Percentiles rank a stretch among this genome's conserved stretches.
phyloP scores from a whole-genome alignment of 305 asterid genomes.

The Fraxinus sp. region DNA sequence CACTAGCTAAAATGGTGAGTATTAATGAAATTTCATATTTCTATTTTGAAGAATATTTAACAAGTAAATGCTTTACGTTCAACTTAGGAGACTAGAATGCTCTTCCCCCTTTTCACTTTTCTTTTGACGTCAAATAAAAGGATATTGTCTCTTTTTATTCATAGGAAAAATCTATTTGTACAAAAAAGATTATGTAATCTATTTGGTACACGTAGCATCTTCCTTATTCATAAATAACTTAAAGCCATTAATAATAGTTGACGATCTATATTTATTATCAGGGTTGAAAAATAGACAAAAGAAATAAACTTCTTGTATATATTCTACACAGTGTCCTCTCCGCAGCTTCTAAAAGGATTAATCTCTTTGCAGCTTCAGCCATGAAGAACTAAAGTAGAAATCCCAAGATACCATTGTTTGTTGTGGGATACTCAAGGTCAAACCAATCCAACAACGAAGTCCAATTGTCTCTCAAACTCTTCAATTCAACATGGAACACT shows the following conservation, averaged over 20 bases:
- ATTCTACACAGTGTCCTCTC: neutral
- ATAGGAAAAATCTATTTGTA: neutral
- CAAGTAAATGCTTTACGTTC: neutral
- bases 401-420: neutral
- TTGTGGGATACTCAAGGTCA: neutral
- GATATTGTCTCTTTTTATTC: neutral
- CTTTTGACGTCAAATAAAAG: neutral
- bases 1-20: slow-evolving; percentile 5
- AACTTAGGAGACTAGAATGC: neutral
- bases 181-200: too few species aligned
- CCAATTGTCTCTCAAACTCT: neutral
- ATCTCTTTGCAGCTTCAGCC: neutral
- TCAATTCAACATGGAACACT: neutral
- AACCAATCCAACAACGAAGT: neutral
- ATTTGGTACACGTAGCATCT: too few species aligned
- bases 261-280: neutral
- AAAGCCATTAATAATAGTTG: neutral
- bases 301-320: neutral
- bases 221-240: neutral
- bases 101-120: neutral
- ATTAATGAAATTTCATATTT: neutral
- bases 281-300: neutral
- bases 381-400: neutral
- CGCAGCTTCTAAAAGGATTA: neutral
- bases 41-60: neutral